Percentiles rank a stretch among this genome's conserved stretches.
Conservation (phyloP, 2,329 filamentous ascomycete species). For the Ascochyta rabiei region DNA sequence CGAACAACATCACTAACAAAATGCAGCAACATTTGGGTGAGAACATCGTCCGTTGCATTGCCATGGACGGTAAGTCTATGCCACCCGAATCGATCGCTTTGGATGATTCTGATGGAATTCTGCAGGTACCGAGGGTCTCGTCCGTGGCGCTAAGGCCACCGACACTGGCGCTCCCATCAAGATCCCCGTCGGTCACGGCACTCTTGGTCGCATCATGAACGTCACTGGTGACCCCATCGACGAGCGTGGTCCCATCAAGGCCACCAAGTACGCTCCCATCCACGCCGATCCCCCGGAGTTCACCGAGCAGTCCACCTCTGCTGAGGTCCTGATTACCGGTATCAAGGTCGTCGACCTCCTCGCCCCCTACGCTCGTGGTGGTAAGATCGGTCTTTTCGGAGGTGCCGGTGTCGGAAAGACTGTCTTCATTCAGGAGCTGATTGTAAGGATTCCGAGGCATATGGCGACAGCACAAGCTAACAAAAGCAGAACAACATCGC, state of each 20-base stretch:
- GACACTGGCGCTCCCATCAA: slow-evolving; percentile 96
- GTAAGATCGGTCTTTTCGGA: slow-evolving; percentile 99
- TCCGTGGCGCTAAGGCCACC: slow-evolving; percentile 81
- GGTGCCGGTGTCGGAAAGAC: slow-evolving; percentile 99
- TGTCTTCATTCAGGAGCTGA: slow-evolving; percentile 99
- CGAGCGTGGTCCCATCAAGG: slow-evolving; percentile 98
- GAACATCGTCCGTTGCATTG: slow-evolving; percentile 99
- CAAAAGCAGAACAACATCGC: slow-evolving; percentile 90
- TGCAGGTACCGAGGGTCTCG: slow-evolving; percentile 97
- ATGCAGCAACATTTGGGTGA: slow-evolving; percentile 97
- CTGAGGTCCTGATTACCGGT: slow-evolving; percentile 97
- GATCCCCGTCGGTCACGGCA: slow-evolving; percentile 91
- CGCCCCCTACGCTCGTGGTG: slow-evolving; percentile 99
- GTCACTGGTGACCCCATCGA: slow-evolving; percentile 99
- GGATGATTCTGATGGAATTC: slow-evolving; percentile 29
- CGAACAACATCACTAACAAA: slow-evolving; percentile 34
- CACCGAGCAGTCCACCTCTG: slow-evolving; percentile 92
- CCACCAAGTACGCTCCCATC: slow-evolving; percentile 84
- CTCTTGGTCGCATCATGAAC: slow-evolving; percentile 99
- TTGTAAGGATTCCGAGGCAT: slow-evolving; percentile 62
- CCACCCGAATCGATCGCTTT: not conserved
- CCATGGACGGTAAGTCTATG: slow-evolving; percentile 88
- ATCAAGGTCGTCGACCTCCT: slow-evolving; percentile 99
- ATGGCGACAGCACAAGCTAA: slow-evolving; percentile 30
- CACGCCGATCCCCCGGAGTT: slow-evolving; percentile 94